Evolutionary conservation across 1,284 basidiomycete species (phyloP).

Genomic region (Ustilago xerochloae): DNA sequence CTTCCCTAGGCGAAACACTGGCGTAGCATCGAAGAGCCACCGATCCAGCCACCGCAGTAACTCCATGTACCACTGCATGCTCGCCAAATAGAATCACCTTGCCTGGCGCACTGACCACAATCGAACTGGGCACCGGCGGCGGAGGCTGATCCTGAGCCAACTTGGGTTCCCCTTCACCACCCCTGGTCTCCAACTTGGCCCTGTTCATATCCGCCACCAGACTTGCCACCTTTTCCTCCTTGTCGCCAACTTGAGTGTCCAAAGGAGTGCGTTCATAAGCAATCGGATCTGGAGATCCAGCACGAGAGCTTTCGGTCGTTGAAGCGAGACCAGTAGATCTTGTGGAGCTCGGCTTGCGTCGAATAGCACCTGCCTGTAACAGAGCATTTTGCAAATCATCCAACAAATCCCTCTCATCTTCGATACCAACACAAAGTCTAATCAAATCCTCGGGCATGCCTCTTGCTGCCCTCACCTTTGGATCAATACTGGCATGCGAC

Average conservation of each 20-base stretch:
- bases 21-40: constrained; percentile 96
- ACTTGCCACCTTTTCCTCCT: constrained; percentile 38
- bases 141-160: constrained; percentile 24
- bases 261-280: constrained; percentile 45
- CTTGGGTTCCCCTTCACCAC: constrained; percentile 54
- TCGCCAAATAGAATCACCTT: constrained; percentile 99
- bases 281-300: constrained; percentile 39
- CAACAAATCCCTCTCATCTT: constrained; percentile 90
- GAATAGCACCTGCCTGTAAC: constrained; percentile 88
- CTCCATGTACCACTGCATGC: constrained; percentile 97
- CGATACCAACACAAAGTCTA: constrained; percentile 96
- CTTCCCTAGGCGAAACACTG: constrained; percentile 79
- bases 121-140: constrained; percentile 25
- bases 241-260: constrained; percentile 14
- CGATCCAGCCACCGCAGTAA: constrained; percentile 93
- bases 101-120: constrained; percentile 76
- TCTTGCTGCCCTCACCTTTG: constrained; percentile 88
- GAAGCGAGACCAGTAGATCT: background rate
- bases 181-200: constrained; percentile 57
- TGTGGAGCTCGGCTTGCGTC: constrained; percentile 26
- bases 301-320: constrained; percentile 35
- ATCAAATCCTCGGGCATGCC: constrained; percentile 97
- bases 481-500: constrained; percentile 98
- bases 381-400: constrained; percentile 95
- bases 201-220: constrained; percentile 54